These are phyloP conservation scores for Ambrosia trifida DNA, from an alignment of 129 eudicot genomes.

Conservation along the genomic window DNA sequence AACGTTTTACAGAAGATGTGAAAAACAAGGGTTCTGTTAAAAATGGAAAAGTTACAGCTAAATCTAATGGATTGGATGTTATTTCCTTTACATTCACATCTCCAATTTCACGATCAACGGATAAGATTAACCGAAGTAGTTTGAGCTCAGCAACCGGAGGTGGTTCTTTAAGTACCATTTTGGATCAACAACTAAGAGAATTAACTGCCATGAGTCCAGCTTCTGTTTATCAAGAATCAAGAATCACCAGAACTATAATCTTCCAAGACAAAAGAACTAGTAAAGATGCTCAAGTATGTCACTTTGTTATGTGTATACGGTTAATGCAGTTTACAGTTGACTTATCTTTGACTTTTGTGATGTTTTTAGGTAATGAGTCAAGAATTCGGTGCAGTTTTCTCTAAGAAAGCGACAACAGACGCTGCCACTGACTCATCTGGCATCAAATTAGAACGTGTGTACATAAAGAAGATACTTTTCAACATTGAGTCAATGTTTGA, in stretches of 20 bases:
- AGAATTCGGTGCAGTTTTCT: slow-evolving; percentile 36
- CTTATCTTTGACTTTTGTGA: not conserved
- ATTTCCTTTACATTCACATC: slow-evolving; percentile 89
- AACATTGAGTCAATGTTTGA: slow-evolving; percentile 63
- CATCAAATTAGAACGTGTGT: slow-evolving; percentile 48
- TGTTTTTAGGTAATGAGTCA: slow-evolving; percentile 32
- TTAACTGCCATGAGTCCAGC: slow-evolving; percentile 40
- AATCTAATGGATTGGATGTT: slow-evolving; percentile 64
- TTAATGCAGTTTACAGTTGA: not conserved
- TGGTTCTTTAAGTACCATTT: slow-evolving; percentile 58
- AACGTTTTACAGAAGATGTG: slow-evolving; percentile 49
- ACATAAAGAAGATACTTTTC: slow-evolving; percentile 51
- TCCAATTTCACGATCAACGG: slow-evolving; percentile 56
- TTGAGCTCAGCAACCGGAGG: slow-evolving; percentile 45
- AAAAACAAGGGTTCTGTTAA: slow-evolving; percentile 25
- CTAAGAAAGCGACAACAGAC: slow-evolving; percentile 40
- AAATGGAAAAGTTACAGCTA: slow-evolving; percentile 31
- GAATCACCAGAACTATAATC: slow-evolving; percentile 22
- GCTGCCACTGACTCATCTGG: not conserved
- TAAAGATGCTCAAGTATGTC: slow-evolving; percentile 43
- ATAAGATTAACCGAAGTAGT: slow-evolving; percentile 34
- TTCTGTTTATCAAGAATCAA: slow-evolving; percentile 37
- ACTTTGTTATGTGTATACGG: not conserved
- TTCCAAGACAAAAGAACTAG: slow-evolving; percentile 27
- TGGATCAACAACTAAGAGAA: slow-evolving; percentile 69